These are phyloP conservation scores for Mollisiaceae sp. DNA, from an alignment of 2,329 filamentous ascomycete genomes.

Conservation along the genomic window DNA sequence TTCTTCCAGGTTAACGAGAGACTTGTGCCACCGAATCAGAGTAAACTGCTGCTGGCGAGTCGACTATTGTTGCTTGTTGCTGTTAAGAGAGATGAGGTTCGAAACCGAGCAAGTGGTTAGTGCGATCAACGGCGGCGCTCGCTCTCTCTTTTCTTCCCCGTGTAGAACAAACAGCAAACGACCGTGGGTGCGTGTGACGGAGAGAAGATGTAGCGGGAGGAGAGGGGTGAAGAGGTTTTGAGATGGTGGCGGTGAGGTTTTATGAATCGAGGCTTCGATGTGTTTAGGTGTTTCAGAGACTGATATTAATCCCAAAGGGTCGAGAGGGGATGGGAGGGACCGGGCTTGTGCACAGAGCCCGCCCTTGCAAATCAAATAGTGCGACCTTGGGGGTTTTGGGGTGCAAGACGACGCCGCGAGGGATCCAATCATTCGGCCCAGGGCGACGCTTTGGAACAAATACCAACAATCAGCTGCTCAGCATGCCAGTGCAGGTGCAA, in stretches of 20 bases:
- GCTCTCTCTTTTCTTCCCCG: conserved; percentile 14
- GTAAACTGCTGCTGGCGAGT: conserved; percentile 34
- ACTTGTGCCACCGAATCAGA: conserved; percentile 39
- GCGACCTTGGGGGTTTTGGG: too few species aligned
- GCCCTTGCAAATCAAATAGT: background rate
- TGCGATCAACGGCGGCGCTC: conserved; percentile 13
- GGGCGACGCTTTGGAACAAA: conserved; percentile 10
- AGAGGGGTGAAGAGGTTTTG: conserved; percentile 32
- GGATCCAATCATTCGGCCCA: conserved; percentile 15
- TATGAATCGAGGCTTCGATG: conserved; percentile 17
- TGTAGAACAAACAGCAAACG: conserved; percentile 1
- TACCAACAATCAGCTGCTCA: conserved; percentile 18
- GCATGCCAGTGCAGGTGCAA: background rate
- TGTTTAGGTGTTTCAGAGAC: conserved; percentile 19
- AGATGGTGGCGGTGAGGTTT: conserved; percentile 37
- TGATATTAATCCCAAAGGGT: conserved; percentile 30
- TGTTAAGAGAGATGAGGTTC: conserved; percentile 12
- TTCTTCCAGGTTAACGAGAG: conserved; percentile 35
- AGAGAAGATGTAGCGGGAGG: conserved; percentile 30
- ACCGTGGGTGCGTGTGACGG: background rate
- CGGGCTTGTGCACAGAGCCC: background rate
- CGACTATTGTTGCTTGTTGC: conserved; percentile 27
- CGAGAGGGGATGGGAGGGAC: conserved; percentile 11
- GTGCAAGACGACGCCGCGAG: too few species aligned
- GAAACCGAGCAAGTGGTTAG: conserved; percentile 9